Evolutionary conservation across 2,329 filamentous ascomycete species (phyloP).

Genomic region (Ploettnerulaceae sp.): DNA sequence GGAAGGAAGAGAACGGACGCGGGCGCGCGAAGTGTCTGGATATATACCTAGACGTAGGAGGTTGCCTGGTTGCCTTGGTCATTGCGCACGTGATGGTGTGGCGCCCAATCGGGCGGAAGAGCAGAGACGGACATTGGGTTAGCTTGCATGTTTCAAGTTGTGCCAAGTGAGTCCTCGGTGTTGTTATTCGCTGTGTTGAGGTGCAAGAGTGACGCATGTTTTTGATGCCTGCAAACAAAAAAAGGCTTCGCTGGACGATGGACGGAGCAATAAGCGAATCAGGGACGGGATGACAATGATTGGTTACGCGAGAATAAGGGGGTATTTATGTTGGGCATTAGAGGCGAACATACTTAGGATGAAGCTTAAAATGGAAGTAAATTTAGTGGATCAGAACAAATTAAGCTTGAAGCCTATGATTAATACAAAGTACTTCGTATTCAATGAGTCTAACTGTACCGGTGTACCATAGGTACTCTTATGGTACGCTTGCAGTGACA

Average conservation of each 20-base stretch:
- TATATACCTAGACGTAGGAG: slow-evolving; percentile 8
- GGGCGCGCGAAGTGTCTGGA: slow-evolving; percentile 13
- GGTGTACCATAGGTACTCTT: too few relatives aligned
- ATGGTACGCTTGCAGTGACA: too few relatives aligned
- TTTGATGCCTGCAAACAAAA: slow-evolving; percentile 12
- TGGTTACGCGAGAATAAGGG: neutral
- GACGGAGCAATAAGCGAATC: slow-evolving; percentile 15
- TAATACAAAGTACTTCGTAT: too few relatives aligned
- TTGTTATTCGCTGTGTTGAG: slow-evolving; percentile 9
- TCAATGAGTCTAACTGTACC: too few relatives aligned
- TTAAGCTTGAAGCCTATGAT: too few relatives aligned
- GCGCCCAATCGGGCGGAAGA: neutral
- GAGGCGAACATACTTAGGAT: too few relatives aligned
- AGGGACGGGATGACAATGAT: slow-evolving; percentile 1
- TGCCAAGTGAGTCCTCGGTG: neutral
- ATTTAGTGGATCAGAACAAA: too few relatives aligned
- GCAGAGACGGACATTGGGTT: neutral
- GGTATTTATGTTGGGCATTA: too few relatives aligned
- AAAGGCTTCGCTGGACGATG: neutral
- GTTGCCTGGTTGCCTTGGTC: slow-evolving; percentile 15
- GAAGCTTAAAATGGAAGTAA: too few relatives aligned
- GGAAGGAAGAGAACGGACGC: slow-evolving; percentile 23
- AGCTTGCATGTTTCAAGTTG: neutral
- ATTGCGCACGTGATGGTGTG: slow-evolving; percentile 12
- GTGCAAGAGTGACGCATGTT: slow-evolving; percentile 12